phyloP scores from a whole-genome alignment of 768 basidiomycete genomes.

The Tulasnella sp. region DNA sequence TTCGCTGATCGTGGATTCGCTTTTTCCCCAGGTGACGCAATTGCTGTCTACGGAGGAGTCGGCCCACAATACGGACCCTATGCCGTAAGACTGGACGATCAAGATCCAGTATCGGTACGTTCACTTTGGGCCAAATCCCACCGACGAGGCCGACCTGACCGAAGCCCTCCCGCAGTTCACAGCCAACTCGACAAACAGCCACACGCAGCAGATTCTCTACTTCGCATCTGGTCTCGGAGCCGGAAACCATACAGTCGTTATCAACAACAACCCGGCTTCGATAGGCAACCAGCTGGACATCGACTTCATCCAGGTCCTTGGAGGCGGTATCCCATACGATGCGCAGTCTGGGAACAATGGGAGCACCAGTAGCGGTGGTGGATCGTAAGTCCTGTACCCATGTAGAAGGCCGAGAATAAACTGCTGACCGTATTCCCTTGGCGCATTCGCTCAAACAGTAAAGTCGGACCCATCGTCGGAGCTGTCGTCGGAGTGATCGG shows the following conservation, averaged over 20 bases:
- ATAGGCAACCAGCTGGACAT: neutral
- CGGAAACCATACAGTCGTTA: neutral
- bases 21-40: neutral
- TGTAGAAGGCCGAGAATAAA: neutral
- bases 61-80: neutral
- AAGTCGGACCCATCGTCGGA: slow-evolving; percentile 3
- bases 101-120: neutral
- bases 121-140: too few species aligned
- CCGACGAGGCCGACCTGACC: neutral
- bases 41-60: neutral
- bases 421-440: too few species aligned
- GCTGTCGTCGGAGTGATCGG: neutral
- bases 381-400: neutral
- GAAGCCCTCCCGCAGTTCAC: neutral
- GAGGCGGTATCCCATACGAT: neutral
- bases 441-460: neutral
- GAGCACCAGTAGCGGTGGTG: neutral
- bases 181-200: neutral
- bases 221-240: slow-evolving; percentile 1
- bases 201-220: neutral
- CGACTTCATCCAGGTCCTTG: neutral
- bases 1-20: neutral
- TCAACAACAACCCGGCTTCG: neutral
- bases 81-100: neutral
- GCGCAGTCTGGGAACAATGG: neutral